Base-by-base conservation (phyloP, 495 filamentous ascomycete species). In the Polyplosphaeria fusca region DNA sequence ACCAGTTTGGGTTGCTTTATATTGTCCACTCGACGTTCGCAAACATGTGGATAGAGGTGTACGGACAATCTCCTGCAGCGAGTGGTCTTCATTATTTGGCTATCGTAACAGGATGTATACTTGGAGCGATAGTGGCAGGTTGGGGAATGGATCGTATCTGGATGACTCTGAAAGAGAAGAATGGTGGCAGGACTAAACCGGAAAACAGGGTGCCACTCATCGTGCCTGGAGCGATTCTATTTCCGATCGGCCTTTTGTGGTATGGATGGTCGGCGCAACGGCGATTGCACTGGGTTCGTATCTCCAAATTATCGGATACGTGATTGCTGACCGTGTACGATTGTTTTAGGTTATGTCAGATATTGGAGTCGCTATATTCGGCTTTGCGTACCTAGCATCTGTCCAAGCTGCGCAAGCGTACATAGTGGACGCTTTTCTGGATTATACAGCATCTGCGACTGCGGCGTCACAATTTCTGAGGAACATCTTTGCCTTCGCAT, bases 171-270 rank as follows among this genome's bases (percentile, higher is more conserved):
- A 55, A 51, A 26, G 26, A 51, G 44, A 51, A 52, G 27, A 44
- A 61, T 25, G 44, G 20, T 14, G 58, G 58, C 13, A 3, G 52
- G 41, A 59, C 54, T 28, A 48, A 42, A 39, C 70, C 71, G 18
- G 71, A 74, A 47, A 51, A 67, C 26, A 68, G 72, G 19, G 60
- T 73, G 16, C 49, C 69, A 4, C 51, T 70, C 12, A 68, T 70
- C 63, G 58, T 70, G 11, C 67, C 46, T 12, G 55, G 50, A 11
- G 66, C 57, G 60, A 54, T 52, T 49, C 23, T 52, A 58, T 67
- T 86, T 42, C 82, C 83, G 0, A 67, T 78, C 13, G 67, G 71
- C 0, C 49, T 79, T 3, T 73, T 76, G 45, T 77, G 76, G 77
- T 80, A 78, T 63, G 75, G 67, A 0, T 81, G 75, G 76, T 76